These are phyloP conservation scores for Gossypium herbaceum DNA, from an alignment of 345 rosid species.

Conservation along the genomic window DNA sequence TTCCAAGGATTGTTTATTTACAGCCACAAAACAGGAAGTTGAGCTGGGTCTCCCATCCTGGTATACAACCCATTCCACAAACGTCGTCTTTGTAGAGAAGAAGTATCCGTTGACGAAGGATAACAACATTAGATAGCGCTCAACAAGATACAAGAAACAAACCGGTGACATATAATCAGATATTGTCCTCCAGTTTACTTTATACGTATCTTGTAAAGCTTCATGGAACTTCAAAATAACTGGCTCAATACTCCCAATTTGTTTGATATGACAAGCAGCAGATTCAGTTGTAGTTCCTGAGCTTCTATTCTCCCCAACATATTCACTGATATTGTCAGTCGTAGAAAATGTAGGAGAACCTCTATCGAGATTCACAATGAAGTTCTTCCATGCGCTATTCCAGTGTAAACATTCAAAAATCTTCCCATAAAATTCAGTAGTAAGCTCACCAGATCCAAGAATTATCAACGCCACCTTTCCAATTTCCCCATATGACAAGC, in stretches of 20 bases:
- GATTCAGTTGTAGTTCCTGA: not conserved
- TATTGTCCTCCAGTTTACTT: constrained; percentile 27
- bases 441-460: constrained; percentile 37
- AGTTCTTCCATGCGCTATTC: constrained; percentile 30
- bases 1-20: not conserved
- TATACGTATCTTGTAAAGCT: constrained; percentile 34
- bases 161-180: constrained; percentile 33
- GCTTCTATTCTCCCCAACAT: not conserved
- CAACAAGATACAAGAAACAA: constrained; percentile 46
- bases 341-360: not conserved
- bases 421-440: not conserved
- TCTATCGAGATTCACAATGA: constrained; percentile 24
- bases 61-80: constrained; percentile 39
- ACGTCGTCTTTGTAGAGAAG: constrained; percentile 28
- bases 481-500: constrained; percentile 33
- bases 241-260: not conserved
- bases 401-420: constrained; percentile 9
- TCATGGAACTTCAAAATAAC: constrained; percentile 21
- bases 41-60: constrained; percentile 15
- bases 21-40: not conserved
- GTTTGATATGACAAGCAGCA: not conserved
- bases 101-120: constrained; percentile 20
- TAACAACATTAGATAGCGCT: constrained; percentile 30
- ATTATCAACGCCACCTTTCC: constrained; percentile 33
- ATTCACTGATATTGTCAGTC: not conserved